Evolutionary conservation across 2,329 filamentous ascomycete genomes (phyloP), one percentile per base, ranked within the genome.

Genomic region (Colletotrichum camelliae): DNA sequence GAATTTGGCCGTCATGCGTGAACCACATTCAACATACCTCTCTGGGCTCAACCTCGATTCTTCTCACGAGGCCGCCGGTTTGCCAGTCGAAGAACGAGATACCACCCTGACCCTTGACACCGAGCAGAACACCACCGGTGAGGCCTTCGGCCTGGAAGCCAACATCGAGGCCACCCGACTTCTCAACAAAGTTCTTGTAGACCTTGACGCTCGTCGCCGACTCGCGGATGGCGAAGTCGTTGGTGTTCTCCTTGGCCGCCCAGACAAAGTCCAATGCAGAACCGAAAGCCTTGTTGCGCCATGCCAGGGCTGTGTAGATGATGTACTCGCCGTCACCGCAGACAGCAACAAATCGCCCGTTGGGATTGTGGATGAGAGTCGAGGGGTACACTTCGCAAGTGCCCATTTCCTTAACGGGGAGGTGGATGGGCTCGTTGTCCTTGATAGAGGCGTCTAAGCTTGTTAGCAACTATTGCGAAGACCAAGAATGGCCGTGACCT

Each of bases 301-400:
- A 98, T 4, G 96, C 96, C 74, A 98, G 90, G 72, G 97, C 96
- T 33, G 97, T 98, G 88, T 98, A 98, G 81, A 98, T 98, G 84
- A 98, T 98, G 87, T 98, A 99, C 86, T 99, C 97, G 77, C 97
- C 97, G 83, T 99, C 97, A 79, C 97, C 97, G 79, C 96, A 98
- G 64, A 90, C 88, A 21, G 88, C 85, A 65, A 97, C 95, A 79
- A 97, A 97, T 76, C 96, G 93, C 67, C 96, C 96, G 80, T 99
- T 99, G 43, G 97, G 95, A n/a, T 96, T 98, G 87, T 99, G 97
- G 43, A 95, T 91, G 67, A 99, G 90, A 0, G 96, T 98, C 83
- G 98, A 96, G 1, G 97, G 97, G 85, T 98, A 99, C 58, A 99
- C 94, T 87, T 99, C 97, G 83, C 96, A 98, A 43, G 94, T 97